These are phyloP conservation scores for Globisporangium rhizosaccharum DNA, from an alignment of 352 stramenopile genomes.

Conservation along the genomic window DNA sequence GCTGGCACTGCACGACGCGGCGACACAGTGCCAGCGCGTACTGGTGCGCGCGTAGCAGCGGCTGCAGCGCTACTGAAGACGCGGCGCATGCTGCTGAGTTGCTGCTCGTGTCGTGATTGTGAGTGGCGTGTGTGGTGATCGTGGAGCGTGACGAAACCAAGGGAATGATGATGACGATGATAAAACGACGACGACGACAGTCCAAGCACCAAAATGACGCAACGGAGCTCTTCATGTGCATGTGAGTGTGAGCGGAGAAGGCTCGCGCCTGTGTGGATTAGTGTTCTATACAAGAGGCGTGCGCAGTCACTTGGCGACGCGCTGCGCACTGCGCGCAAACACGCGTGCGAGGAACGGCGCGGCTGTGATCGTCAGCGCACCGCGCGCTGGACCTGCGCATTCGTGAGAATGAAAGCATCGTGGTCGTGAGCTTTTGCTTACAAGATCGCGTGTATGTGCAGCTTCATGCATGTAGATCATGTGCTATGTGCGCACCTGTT, in stretches of 20 bases:
- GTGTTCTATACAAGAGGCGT: too few species aligned
- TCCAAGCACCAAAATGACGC: slow-evolving; percentile 11
- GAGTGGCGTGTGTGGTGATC: slow-evolving; percentile 2
- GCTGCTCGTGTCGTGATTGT: background rate
- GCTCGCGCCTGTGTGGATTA: too few species aligned
- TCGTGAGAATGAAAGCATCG: background rate
- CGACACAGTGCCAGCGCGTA: slow-evolving; percentile 46
- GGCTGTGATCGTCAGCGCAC: slow-evolving; percentile 65
- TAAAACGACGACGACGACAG: background rate
- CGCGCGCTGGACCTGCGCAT: slow-evolving; percentile 45
- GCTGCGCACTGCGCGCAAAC: slow-evolving; percentile 31
- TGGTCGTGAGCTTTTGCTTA: background rate
- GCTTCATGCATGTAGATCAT: background rate
- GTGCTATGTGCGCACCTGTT: slow-evolving; percentile 19
- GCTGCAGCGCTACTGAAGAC: slow-evolving; percentile 24
- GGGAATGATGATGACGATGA: background rate
- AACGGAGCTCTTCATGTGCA: background rate
- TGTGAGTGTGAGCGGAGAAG: background rate
- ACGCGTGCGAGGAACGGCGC: slow-evolving; percentile 68
- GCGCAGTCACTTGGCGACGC: slow-evolving; percentile 11
- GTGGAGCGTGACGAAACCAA: too few species aligned
- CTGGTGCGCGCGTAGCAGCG: slow-evolving; percentile 22
- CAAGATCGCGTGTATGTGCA: background rate
- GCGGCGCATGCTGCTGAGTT: slow-evolving; percentile 12
- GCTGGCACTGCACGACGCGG: slow-evolving; percentile 41